Percentiles rank a stretch among this genome's conserved stretches.
phyloP scores from a whole-genome alignment of 2,329 filamentous ascomycete genomes.

The Colletotrichum gloeosporioides region DNA sequence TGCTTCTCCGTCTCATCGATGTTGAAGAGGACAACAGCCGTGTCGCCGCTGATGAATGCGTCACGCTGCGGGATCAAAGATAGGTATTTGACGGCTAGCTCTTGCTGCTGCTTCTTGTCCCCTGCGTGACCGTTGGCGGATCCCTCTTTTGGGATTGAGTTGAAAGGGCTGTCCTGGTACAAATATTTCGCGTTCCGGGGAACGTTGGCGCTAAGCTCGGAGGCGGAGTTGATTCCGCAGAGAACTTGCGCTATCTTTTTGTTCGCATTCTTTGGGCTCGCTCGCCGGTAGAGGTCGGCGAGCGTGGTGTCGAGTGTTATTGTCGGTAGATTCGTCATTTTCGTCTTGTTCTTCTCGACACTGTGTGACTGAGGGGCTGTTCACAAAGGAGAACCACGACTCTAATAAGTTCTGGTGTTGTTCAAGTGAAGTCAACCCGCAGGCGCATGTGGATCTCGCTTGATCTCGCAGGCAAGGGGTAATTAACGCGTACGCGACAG shows the following conservation, averaged over 20 bases:
- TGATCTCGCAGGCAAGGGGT: neutral
- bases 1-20: slow-evolving; percentile 24
- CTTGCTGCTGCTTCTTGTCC: slow-evolving; percentile 22
- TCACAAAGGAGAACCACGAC: neutral
- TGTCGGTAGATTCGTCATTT: slow-evolving; percentile 28
- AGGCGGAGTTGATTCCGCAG: slow-evolving; percentile 29
- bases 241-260: slow-evolving; percentile 35
- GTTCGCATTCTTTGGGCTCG: slow-evolving; percentile 23
- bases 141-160: slow-evolving; percentile 24
- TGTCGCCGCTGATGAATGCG: slow-evolving; percentile 34
- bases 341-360: neutral
- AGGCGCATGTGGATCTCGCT: neutral
- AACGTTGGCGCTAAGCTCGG: slow-evolving; percentile 30
- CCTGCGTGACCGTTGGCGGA: neutral
- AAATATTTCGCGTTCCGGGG: slow-evolving; percentile 40
- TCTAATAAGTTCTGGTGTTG: neutral
- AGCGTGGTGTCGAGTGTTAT: slow-evolving; percentile 39
- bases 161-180: slow-evolving; percentile 39
- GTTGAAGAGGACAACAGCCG: slow-evolving; percentile 34
- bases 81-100: slow-evolving; percentile 37
- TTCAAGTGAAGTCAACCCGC: neutral
- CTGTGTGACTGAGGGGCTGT: neutral
- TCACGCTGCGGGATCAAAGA: slow-evolving; percentile 40
- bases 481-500: neutral
- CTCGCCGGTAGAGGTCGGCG: slow-evolving; percentile 36